Evolutionary conservation across 1,284 basidiomycete genomes (phyloP), one percentile per base, ranked within the genome.

Genomic region (Kalmanozyma brasiliensis): DNA sequence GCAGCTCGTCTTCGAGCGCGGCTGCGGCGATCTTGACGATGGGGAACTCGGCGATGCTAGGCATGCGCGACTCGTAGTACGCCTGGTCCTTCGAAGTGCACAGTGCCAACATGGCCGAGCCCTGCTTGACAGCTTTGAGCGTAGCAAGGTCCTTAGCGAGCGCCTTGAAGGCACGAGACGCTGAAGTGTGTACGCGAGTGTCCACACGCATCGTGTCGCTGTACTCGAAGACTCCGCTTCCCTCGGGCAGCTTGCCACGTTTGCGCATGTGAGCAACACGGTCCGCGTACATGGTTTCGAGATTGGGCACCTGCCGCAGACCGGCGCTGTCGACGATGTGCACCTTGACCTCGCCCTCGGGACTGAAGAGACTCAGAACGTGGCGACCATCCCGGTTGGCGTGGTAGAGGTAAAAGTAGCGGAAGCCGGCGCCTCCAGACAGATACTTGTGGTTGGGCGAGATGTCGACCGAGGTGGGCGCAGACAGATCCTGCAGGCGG

Each of bases 331-430:
- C 95, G 45, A 98, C 93, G 46, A 98, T 85, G 82, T 95, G 94
- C 2, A 98, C 85, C 33, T 62, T 68, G 37, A 73, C 45, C 75
- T 90, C 90, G 40, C 77, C 77, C 29, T 78, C 74, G 40, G 90
- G 89, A 38, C 89, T 85, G 84, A 98, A 95, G 14, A 98, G 85
- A 1, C 90, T 91, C 76, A 96, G 92, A n/a, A 97, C 88, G 76
- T 98, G 94, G 14, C 96, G 87, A 2, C 88, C 86, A 8, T 89
- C 88, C 49, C 86, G 89, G 34, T 87, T 86, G 11, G 92, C 87
- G 40, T 98, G 95, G 82, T 93, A 98, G n/a, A 98, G 86, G 84
- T 96, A 91, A 55, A 95, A 86, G 82, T 92, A 91, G 72, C 91
- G 91, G 37, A 89, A 85, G n/a, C 85, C 86, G 63, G 85, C 85